Conservation (phyloP, 176 grass and related monocot genomes). For the Rhipidocladum racemiflorum region DNA sequence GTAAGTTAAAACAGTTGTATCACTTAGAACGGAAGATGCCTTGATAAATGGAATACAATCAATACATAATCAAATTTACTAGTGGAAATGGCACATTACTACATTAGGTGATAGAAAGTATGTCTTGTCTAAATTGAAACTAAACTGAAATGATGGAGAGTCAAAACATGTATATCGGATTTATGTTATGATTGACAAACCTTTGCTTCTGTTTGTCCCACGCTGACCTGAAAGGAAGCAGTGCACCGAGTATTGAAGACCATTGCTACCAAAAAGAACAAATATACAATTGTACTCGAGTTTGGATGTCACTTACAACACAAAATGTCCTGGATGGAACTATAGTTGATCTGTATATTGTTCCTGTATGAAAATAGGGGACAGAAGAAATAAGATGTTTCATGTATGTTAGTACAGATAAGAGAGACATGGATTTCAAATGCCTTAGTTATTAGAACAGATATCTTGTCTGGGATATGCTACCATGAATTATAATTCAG, state of each 20-base stretch:
- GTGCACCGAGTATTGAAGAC: slow-evolving; percentile 4
- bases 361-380: slow-evolving; percentile 56
- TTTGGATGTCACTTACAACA: slow-evolving; percentile 60
- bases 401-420: neutral
- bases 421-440: slow-evolving; percentile 8
- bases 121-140: neutral
- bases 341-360: slow-evolving; percentile 90
- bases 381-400: slow-evolving; percentile 21
- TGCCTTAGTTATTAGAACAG: neutral
- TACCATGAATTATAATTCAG: neutral
- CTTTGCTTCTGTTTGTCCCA: slow-evolving; percentile 99
- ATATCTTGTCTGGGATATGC: neutral
- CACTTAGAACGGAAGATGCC: neutral
- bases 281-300: slow-evolving; percentile 7
- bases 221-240: slow-evolving; percentile 63
- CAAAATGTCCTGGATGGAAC: slow-evolving; percentile 97
- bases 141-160: slow-evolving; percentile 19
- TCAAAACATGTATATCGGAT: slow-evolving; percentile 26
- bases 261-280: slow-evolving; percentile 8
- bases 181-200: slow-evolving; percentile 39
- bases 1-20: neutral
- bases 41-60: slow-evolving; percentile 8
- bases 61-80: slow-evolving; percentile 10
- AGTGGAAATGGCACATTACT: neutral
- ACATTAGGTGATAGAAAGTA: slow-evolving; percentile 3